Percentiles rank a stretch among this genome's conserved stretches.
Conservation (phyloP, 345 rosid species). For the Pistacia atlantica region DNA sequence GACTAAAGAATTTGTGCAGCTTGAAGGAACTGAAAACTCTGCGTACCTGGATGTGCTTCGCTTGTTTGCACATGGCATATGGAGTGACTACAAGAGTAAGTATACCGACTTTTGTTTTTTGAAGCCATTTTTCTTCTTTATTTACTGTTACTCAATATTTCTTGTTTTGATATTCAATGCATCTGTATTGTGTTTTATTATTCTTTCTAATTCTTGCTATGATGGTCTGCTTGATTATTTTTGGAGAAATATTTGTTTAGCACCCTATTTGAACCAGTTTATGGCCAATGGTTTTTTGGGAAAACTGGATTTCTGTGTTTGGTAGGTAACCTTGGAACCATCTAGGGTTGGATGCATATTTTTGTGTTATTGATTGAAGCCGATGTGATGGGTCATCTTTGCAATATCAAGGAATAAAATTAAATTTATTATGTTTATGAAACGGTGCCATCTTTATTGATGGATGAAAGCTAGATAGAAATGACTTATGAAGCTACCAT, state of each 20-base stretch:
- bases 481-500: too few species aligned
- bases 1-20: constrained; percentile 50
- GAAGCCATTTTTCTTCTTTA: neutral
- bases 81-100: constrained; percentile 92
- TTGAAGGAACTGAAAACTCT: constrained; percentile 71
- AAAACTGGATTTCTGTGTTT: neutral
- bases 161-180: neutral
- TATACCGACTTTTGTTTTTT: neutral
- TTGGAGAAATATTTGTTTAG: neutral
- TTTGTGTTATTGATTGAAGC: too few species aligned
- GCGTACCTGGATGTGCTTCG: constrained; percentile 59
- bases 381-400: too few species aligned
- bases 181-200: neutral
- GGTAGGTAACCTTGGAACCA: neutral
- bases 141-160: neutral
- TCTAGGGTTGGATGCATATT: neutral
- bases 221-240: neutral
- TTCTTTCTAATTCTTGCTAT: too few species aligned
- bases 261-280: neutral
- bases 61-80: constrained; percentile 90
- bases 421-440: too few species aligned
- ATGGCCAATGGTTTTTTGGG: neutral
- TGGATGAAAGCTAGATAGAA: too few species aligned
- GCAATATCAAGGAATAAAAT: too few species aligned
- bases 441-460: too few species aligned